Evolutionary conservation across 2,329 filamentous ascomycete genomes (phyloP).

Genomic region (Trichoderma pleuroti): DNA sequence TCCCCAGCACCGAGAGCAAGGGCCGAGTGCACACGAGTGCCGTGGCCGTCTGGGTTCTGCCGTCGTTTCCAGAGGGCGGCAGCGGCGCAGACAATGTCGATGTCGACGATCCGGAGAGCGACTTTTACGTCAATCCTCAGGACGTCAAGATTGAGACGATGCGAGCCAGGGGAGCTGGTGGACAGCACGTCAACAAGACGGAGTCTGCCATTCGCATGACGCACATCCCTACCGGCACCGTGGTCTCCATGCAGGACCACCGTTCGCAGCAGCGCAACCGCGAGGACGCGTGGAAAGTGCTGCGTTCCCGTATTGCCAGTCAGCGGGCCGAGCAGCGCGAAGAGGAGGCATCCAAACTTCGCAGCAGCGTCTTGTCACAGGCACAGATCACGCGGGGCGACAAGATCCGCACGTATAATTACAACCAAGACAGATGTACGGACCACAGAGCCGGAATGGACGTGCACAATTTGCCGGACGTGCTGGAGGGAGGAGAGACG

Average conservation of each 20-base stretch:
- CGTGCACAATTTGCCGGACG: constrained; percentile 73
- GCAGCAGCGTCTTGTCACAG: constrained; percentile 73
- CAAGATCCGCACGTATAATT: constrained; percentile 93
- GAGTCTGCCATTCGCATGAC: constrained; percentile 93
- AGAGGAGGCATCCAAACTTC: constrained; percentile 68
- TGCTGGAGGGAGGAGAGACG: constrained; percentile 69
- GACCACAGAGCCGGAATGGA: constrained; percentile 82
- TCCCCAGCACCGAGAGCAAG: constrained; percentile 86
- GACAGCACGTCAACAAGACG: constrained; percentile 98
- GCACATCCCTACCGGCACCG: constrained; percentile 79
- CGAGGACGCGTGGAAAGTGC: constrained; percentile 78
- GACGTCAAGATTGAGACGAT: constrained; percentile 87
- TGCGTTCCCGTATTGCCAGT: constrained; percentile 80
- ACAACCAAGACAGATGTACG: constrained; percentile 71
- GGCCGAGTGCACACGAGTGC: constrained; percentile 92
- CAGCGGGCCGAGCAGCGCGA: constrained; percentile 77
- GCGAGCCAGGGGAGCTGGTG: constrained; percentile 86
- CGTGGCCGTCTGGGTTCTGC: constrained; percentile 87
- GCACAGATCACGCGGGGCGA: constrained; percentile 85
- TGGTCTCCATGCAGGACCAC: constrained; percentile 89
- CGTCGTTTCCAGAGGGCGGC: constrained; percentile 63
- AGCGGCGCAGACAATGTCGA: constrained; percentile 48
- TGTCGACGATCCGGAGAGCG: constrained; percentile 78
- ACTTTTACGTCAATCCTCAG: constrained; percentile 82
- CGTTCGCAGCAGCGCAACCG: constrained; percentile 88